phyloP scores from a whole-genome alignment of 495 filamentous ascomycete species.

The Hypoxylon crocopeplum region DNA sequence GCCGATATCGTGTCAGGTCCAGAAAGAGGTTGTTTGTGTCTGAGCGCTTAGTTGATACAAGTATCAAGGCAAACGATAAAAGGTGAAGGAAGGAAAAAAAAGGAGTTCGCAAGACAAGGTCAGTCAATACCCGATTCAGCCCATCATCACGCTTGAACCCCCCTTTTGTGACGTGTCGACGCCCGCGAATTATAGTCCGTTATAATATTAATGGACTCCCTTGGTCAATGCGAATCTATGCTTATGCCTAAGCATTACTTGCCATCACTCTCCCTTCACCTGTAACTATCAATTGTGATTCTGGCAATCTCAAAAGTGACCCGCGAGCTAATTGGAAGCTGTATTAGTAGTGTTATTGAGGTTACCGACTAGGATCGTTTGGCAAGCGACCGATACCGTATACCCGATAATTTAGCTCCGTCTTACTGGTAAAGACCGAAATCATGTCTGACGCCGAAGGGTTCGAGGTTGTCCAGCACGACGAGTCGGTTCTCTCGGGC shows the following conservation, averaged over 20 bases:
- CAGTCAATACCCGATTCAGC: conserved; percentile 39
- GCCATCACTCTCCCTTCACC: conserved; percentile 3
- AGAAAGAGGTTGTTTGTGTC: neutral
- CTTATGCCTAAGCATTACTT: conserved; percentile 16
- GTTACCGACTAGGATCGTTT: conserved; percentile 9
- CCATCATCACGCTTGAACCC: conserved; percentile 27
- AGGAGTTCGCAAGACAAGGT: conserved; percentile 39
- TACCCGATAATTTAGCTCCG: conserved; percentile 7
- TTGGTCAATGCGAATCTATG: conserved; percentile 31
- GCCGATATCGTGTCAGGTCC: conserved; percentile 1
- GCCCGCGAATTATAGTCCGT: conserved; percentile 32
- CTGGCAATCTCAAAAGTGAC: neutral
- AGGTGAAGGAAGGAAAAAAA: conserved; percentile 14
- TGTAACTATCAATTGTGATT: conserved; percentile 16
- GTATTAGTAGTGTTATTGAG: conserved; percentile 31
- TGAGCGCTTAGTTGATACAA: conserved; percentile 18
- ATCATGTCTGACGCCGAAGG: conserved; percentile 55
- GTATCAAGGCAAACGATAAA: conserved; percentile 11
- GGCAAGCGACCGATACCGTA: conserved; percentile 22
- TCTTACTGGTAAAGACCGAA: conserved; percentile 14
- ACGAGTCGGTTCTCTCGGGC: conserved; percentile 44
- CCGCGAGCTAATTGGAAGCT: conserved; percentile 20
- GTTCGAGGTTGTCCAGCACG: conserved; percentile 49
- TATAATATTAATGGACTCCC: conserved; percentile 16
- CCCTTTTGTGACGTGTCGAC: conserved; percentile 43